These are phyloP conservation scores for Zygotorulaspora mrakii DNA, from an alignment of 1,139 yeast species.

Conservation along the genomic window DNA sequence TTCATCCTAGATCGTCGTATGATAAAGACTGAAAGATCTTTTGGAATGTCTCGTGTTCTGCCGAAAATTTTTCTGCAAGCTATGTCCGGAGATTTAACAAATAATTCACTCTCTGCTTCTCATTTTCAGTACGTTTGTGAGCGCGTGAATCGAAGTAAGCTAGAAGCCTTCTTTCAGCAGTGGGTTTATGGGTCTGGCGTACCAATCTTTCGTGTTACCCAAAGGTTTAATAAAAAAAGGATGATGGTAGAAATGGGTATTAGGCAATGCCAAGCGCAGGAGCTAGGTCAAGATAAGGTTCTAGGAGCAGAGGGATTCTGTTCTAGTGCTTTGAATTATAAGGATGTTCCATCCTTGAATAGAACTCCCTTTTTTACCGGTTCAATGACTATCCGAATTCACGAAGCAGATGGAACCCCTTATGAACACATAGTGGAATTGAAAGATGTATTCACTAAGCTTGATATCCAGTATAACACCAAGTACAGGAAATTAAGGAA, in stretches of 20 bases:
- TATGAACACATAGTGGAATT: constrained; percentile 95
- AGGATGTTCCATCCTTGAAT: constrained; percentile 24
- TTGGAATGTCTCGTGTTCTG: constrained; percentile 85
- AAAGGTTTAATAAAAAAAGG: constrained; percentile 87
- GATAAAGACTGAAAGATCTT: constrained; percentile 93
- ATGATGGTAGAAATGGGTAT: constrained; percentile 94
- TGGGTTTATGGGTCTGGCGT: constrained; percentile 92
- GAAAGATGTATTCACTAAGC: constrained; percentile 76
- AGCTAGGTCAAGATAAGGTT: constrained; percentile 44
- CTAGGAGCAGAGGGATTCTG: constrained; percentile 31
- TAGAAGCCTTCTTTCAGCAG: constrained; percentile 82
- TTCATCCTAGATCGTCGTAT: constrained; percentile 83
- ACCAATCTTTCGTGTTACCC: constrained; percentile 84
- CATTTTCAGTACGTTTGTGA: constrained; percentile 94
- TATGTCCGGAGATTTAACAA: constrained; percentile 86
- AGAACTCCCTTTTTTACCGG: constrained; percentile 67
- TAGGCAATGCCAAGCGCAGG: constrained; percentile 78
- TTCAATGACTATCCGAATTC: constrained; percentile 94
- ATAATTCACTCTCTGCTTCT: constrained; percentile 71
- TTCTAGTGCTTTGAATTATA: constrained; percentile 29
- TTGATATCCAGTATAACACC: constrained; percentile 93
- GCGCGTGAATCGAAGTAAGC: constrained; percentile 81
- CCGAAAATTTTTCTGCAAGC: constrained; percentile 91
- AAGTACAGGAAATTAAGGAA: constrained; percentile 74
- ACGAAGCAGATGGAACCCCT: constrained; percentile 99